Conservation (phyloP, 1,284 basidiomycete species). For the Trichosporon sp. region DNA sequence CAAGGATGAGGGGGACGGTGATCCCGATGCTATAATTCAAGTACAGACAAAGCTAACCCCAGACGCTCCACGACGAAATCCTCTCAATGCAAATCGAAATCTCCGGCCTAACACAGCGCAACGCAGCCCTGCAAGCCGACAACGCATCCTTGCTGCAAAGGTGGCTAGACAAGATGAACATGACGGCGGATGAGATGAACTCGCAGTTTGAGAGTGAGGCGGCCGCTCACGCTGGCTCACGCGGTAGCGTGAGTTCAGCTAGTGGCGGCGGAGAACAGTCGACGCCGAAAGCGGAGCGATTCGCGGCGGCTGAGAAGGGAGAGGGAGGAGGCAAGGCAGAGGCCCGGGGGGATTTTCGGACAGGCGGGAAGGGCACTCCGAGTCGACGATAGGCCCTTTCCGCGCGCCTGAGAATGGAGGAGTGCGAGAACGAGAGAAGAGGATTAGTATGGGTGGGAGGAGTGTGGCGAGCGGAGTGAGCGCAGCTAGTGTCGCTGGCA, state of each 20-base stretch:
- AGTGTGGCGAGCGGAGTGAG: too few relatives aligned
- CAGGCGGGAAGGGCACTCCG: conserved; percentile 28
- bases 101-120: conserved; percentile 78
- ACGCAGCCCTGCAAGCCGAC: conserved; percentile 76
- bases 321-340: neutral
- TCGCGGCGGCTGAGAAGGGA: neutral
- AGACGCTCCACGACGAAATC: conserved; percentile 93
- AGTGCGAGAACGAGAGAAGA: neutral
- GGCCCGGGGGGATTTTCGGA: conserved; percentile 31
- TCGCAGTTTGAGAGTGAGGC: conserved; percentile 54
- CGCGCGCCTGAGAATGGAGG: neutral
- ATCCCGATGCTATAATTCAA: neutral
- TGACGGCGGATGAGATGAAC: conserved; percentile 92
- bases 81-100: conserved; percentile 84
- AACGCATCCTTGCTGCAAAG: conserved; percentile 90
- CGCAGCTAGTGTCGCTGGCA: neutral
- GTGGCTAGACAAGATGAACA: conserved; percentile 91
- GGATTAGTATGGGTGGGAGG: too few relatives aligned
- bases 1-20: too few relatives aligned
- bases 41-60: conserved; percentile 6
- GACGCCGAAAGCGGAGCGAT: neutral
- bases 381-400: conserved; percentile 1
- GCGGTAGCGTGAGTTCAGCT: too few relatives aligned
- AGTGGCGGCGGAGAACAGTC: too few relatives aligned
- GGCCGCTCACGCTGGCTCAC: neutral